Evolutionary conservation across 805 yeast species (phyloP).

Genomic region (Wickerhamomyces subpelliculosus): DNA sequence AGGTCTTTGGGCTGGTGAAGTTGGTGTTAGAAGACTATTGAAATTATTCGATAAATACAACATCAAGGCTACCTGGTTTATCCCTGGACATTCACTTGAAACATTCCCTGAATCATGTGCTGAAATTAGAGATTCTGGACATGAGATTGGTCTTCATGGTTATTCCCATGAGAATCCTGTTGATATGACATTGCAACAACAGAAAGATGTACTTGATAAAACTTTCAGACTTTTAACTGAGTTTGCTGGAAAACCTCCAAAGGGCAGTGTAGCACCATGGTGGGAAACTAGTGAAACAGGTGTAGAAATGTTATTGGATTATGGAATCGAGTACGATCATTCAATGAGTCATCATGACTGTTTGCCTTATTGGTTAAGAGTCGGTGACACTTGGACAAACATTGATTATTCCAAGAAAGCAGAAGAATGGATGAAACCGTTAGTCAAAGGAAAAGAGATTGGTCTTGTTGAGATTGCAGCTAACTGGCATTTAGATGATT

Average conservation of each 20-base stretch:
- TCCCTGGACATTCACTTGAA: constrained; percentile 32
- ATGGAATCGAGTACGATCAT: constrained; percentile 32
- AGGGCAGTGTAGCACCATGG: constrained; percentile 31
- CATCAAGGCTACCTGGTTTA: constrained; percentile 32
- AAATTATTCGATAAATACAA: constrained; percentile 27
- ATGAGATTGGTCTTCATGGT: constrained; percentile 31
- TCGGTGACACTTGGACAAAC: constrained; percentile 31
- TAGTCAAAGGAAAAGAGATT: constrained; percentile 25
- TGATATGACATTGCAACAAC: constrained; percentile 29
- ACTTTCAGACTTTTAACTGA: constrained; percentile 26
- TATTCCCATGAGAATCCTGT: constrained; percentile 31
- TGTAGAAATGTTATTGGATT: constrained; percentile 26
- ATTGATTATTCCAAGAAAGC: constrained; percentile 29
- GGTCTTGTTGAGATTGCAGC: constrained; percentile 32
- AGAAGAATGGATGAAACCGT: constrained; percentile 31
- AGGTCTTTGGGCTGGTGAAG: constrained; percentile 29
- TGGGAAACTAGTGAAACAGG: constrained; percentile 31
- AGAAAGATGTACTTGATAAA: constrained; percentile 27
- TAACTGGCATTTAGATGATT: constrained; percentile 31
- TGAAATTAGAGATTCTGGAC: constrained; percentile 28
- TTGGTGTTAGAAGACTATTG: constrained; percentile 29
- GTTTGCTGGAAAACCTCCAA: constrained; percentile 28
- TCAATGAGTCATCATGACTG: constrained; percentile 31
- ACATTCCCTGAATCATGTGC: constrained; percentile 31
- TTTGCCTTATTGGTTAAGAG: constrained; percentile 29